Evolutionary conservation across 768 basidiomycete species (phyloP), one percentile per base, ranked within the genome.

Genomic region (Russula vinacea): DNA sequence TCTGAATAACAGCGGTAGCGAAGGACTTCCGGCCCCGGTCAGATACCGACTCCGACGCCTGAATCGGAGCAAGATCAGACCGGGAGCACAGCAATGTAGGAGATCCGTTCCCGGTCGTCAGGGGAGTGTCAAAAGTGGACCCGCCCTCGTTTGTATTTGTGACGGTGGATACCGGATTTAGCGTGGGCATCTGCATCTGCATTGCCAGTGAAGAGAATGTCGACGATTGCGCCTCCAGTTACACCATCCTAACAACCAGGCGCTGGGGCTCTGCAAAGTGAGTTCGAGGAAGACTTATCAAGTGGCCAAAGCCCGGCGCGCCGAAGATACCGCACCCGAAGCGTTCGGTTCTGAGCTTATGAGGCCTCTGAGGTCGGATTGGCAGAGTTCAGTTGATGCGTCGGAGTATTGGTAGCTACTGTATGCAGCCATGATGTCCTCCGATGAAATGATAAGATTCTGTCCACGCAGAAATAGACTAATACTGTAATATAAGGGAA

Each of bases 401-500:
- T 50, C 26, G 49, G 47, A 49, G 24, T 26, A 26, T 6, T 8
- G 13, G 49, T 50, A 50, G 26, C 7, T 14, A 33, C 33, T 4
- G 33, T 33, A 29, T 50, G 49, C 8, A 26, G 14, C 24, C 49
- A 50, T 24, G 14, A n/a, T n/a, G 13, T 47, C 22, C 24, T 26
- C 16, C 24, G 0, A 26, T 49, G 24, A 45, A 22, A n/a, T 14
- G 10, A 9, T 16, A 32, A 22, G 32, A 19, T 32, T n/a, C 40
- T 8, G 47, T 32, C 47, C 47, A 64, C 47, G 45, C 17, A 33
- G 22, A 6, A 33, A 50, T 64, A 64, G 53, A 33, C 22, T 55
- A 60, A 64, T 64, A 29, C 29, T 29, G 29, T 29, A 64, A 64
- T 64, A 64, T 64, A 64, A 60, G 47, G 58, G 35, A 50, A 16